A percentile compares a stretch with the other conserved stretches of the same genome.
phyloP scores from a whole-genome alignment of 2,329 filamentous ascomycete genomes.

The Lasiodiplodia sp. region DNA sequence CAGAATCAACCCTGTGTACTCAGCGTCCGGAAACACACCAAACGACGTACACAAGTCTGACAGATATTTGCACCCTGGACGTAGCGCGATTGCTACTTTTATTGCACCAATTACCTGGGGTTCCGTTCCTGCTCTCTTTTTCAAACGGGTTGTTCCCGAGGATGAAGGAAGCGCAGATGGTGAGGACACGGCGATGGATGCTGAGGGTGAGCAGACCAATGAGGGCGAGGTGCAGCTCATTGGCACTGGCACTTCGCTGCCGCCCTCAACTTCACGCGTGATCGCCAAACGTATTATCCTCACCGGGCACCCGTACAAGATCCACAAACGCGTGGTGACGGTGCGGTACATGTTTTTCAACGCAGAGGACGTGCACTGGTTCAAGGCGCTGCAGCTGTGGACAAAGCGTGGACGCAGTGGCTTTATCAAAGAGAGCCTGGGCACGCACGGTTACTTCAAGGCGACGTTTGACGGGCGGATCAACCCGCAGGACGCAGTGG shows the following conservation, averaged over 20 bases:
- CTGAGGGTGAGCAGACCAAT: conserved; percentile 28
- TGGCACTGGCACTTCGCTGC: conserved; percentile 85
- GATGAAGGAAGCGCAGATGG: conserved; percentile 53
- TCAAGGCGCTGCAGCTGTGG: conserved; percentile 95
- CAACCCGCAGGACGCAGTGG: conserved; percentile 93
- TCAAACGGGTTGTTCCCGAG: conserved; percentile 66
- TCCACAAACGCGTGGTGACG: conserved; percentile 96
- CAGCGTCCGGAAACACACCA: conserved; percentile 84
- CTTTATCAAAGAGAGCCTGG: conserved; percentile 91
- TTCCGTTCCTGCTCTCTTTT: conserved; percentile 87
- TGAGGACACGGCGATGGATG: conserved; percentile 41
- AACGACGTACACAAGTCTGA: conserved; percentile 98
- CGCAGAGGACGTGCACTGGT: conserved; percentile 93
- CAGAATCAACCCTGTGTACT: conserved; percentile 89
- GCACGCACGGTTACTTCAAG: conserved; percentile 99
- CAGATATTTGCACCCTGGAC: conserved; percentile 88
- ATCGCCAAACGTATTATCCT: conserved; percentile 94
- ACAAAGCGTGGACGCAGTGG: conserved; percentile 87
- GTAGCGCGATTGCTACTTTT: conserved; percentile 87
- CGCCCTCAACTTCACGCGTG: conserved; percentile 76
- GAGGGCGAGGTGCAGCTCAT: conserved; percentile 69
- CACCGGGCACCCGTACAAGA: conserved; percentile 97
- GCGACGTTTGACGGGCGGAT: conserved; percentile 96
- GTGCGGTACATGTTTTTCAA: conserved; percentile 99
- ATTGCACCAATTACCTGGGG: conserved; percentile 94